Percentiles rank a stretch among this genome's conserved stretches.
phyloP scores from a whole-genome alignment of 1,284 basidiomycete species.

The Sphagnurus paluster region DNA sequence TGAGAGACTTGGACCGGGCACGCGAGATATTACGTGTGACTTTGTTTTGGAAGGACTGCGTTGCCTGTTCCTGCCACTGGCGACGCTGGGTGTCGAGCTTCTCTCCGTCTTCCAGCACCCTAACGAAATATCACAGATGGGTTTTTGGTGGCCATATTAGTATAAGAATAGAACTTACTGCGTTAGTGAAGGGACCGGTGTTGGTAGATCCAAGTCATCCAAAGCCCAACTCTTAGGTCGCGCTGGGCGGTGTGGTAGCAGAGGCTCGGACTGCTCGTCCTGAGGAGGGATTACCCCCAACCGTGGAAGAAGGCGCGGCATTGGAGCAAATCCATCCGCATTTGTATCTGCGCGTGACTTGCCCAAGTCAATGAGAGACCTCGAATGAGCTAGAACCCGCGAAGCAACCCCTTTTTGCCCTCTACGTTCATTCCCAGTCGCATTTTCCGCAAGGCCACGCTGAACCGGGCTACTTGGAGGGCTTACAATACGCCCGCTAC shows the following conservation, averaged over 20 bases:
- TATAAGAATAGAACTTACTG: slow-evolving; percentile 43
- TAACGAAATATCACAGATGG: slow-evolving; percentile 26
- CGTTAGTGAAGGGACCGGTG: slow-evolving; percentile 59
- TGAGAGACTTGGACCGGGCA: slow-evolving; percentile 60
- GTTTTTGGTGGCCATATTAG: background rate
- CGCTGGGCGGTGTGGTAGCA: slow-evolving; percentile 17
- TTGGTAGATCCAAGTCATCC: slow-evolving; percentile 60
- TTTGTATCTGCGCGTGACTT: background rate
- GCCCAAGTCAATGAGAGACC: slow-evolving; percentile 40
- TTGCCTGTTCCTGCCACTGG: slow-evolving; percentile 64
- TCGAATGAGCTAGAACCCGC: slow-evolving; percentile 46
- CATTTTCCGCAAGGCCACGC: slow-evolving; percentile 20
- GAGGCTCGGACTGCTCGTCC: slow-evolving; percentile 1
- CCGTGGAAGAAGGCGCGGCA: background rate
- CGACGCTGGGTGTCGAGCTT: slow-evolving; percentile 60
- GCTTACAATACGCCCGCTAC: slow-evolving; percentile 45
- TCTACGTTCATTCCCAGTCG: slow-evolving; percentile 6
- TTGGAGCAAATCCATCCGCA: background rate
- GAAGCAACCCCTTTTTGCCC: slow-evolving; percentile 32
- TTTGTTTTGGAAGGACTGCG: slow-evolving; percentile 63
- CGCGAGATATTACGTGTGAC: slow-evolving; percentile 61
- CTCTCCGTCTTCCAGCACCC: slow-evolving; percentile 65
- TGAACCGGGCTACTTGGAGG: slow-evolving; percentile 48
- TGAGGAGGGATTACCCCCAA: background rate
- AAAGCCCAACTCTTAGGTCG: slow-evolving; percentile 52